Conservation (phyloP, 2,329 filamentous ascomycete genomes). For the Colletotrichum abscissum region DNA sequence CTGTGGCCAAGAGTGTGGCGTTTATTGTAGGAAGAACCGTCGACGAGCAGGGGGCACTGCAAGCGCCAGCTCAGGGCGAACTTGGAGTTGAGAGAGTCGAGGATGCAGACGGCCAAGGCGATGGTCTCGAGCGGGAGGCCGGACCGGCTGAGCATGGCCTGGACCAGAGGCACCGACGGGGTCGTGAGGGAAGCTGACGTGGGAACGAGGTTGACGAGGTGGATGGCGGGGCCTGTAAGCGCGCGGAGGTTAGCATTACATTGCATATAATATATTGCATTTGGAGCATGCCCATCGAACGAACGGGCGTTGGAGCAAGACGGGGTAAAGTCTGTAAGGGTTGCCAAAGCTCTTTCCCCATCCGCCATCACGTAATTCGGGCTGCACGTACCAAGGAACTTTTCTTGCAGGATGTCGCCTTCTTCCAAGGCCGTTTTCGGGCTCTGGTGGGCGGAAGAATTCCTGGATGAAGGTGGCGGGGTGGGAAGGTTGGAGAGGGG, state of each 20-base stretch:
- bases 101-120: slow-evolving; percentile 73
- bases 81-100: slow-evolving; percentile 72
- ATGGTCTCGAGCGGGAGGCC: slow-evolving; percentile 70
- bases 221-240: slow-evolving; percentile 69
- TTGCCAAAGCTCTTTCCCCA: not conserved
- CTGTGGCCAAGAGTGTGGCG: slow-evolving; percentile 61
- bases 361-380: slow-evolving; percentile 16
- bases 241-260: slow-evolving; percentile 31
- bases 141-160: slow-evolving; percentile 69
- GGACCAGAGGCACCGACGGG: slow-evolving; percentile 69
- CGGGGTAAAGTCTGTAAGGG: not conserved
- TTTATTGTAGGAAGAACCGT: slow-evolving; percentile 46
- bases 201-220: slow-evolving; percentile 75
- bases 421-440: slow-evolving; percentile 55
- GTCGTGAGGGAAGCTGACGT: slow-evolving; percentile 69
- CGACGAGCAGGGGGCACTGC: slow-evolving; percentile 61
- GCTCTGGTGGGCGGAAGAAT: slow-evolving; percentile 55
- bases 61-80: slow-evolving; percentile 73
- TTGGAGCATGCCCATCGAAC: slow-evolving; percentile 37
- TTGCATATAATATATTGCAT: slow-evolving; percentile 34
- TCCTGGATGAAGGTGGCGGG: slow-evolving; percentile 67
- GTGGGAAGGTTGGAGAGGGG: slow-evolving; percentile 76
- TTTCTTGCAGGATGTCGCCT: slow-evolving; percentile 54
- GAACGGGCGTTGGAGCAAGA: not conserved
- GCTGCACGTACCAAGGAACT: slow-evolving; percentile 49